Evolutionary conservation across 345 rosid genomes (phyloP).

Genomic region (Raphanus raphanistrum): DNA sequence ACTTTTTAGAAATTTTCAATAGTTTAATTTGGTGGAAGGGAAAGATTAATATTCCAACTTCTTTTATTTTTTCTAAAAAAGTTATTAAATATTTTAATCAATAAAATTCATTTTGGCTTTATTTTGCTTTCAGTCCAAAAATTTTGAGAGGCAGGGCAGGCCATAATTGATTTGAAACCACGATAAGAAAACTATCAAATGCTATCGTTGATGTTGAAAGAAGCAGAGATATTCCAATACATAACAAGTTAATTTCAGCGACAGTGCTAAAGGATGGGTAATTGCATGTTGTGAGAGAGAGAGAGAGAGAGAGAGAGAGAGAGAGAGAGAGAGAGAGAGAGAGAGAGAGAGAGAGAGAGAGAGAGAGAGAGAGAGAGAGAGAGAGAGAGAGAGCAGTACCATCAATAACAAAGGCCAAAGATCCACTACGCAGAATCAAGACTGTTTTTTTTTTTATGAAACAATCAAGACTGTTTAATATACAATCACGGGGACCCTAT

Average conservation of each 20-base stretch:
- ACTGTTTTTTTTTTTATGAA: too few relatives aligned
- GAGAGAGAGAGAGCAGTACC: conserved; percentile 28
- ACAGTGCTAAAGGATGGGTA: too few relatives aligned
- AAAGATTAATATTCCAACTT: neutral
- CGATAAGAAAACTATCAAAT: neutral
- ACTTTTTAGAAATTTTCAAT: neutral
- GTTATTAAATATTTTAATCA: neutral
- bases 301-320: too few relatives aligned
- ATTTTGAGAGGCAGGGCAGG: neutral
- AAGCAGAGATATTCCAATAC: neutral
- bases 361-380: conserved; percentile 15
- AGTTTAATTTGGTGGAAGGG: neutral
- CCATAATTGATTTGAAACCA: neutral
- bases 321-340: too few relatives aligned
- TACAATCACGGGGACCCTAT: conserved; percentile 30
- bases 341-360: too few relatives aligned
- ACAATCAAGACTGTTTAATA: conserved; percentile 18
- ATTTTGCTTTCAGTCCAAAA: neutral
- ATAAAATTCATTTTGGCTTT: neutral
- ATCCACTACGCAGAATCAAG: conserved; percentile 29
- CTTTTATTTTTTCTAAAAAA: neutral
- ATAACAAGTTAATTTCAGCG: neutral
- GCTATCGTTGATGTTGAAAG: neutral
- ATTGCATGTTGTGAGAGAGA: too few relatives aligned
- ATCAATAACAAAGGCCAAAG: conserved; percentile 34